These are phyloP conservation scores for Tilletia caries DNA, from an alignment of 1,284 basidiomycete species.

Conservation along the genomic window DNA sequence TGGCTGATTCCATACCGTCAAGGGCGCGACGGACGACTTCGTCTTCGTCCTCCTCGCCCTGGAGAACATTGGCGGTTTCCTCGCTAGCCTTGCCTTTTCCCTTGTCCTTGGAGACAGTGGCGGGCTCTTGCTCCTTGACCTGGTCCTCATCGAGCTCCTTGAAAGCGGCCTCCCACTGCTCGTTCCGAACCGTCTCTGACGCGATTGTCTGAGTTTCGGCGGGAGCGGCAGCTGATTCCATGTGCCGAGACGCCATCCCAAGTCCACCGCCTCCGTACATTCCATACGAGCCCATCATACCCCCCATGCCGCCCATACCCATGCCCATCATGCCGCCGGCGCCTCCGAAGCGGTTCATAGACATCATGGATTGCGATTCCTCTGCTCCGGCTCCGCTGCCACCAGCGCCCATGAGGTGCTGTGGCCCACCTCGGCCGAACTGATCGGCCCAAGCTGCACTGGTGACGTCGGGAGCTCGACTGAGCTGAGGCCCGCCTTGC, in stretches of 20 bases:
- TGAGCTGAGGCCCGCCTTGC: not conserved
- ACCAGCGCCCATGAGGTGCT: not conserved
- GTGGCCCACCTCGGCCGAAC: not conserved
- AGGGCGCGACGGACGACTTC: conserved; percentile 39
- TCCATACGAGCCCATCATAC: conserved; percentile 20
- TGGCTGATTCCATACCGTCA: conserved; percentile 42
- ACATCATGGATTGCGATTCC: conserved; percentile 27
- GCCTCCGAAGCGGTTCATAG: conserved; percentile 33
- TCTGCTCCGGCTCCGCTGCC: conserved; percentile 4
- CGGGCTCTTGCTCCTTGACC: conserved; percentile 50
- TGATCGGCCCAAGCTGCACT: conserved; percentile 15
- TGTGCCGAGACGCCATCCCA: not conserved
- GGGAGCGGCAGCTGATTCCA: not conserved
- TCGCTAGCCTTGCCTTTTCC: conserved; percentile 46
- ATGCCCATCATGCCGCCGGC: conserved; percentile 31
- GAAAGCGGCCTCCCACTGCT: conserved; percentile 20
- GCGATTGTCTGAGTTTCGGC: not conserved
- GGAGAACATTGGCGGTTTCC: conserved; percentile 19
- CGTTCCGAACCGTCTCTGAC: not conserved
- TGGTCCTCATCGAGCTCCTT: conserved; percentile 44
- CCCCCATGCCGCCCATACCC: conserved; percentile 27
- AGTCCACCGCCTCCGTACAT: conserved; percentile 17
- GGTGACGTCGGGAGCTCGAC: not conserved
- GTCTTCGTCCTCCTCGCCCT: conserved; percentile 43
- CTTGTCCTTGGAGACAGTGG: conserved; percentile 29